These are phyloP conservation scores for Anastatica hierochuntica DNA, from an alignment of 345 rosid genomes.

Conservation along the genomic window DNA sequence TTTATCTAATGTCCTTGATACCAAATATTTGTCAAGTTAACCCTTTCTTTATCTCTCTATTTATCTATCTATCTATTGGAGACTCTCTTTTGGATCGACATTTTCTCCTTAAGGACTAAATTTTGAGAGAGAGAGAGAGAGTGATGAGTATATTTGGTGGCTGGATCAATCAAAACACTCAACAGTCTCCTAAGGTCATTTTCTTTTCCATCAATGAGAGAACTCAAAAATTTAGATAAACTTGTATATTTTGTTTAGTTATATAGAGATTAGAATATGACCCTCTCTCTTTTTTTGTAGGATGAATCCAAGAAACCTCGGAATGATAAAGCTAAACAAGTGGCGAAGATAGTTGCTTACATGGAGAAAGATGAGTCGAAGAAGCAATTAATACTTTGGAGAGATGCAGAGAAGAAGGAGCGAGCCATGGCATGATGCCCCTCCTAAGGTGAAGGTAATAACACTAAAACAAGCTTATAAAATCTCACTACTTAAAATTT, in stretches of 20 bases:
- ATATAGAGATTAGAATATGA: not conserved
- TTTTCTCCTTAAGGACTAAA: no score
- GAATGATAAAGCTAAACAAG: conserved; percentile 8
- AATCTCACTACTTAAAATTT: not conserved
- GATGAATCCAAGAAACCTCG: conserved; percentile 34
- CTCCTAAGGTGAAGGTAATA: conserved; percentile 51
- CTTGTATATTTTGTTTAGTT: not conserved
- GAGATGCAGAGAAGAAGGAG: conserved; percentile 35
- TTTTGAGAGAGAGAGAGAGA: not conserved
- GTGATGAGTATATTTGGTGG: not conserved
- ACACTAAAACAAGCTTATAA: not conserved
- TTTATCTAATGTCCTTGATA: no score
- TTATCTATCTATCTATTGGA: no score
- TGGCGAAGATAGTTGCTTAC: no score
- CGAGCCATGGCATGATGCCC: conserved; percentile 46
- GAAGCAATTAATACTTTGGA: conserved; percentile 45
- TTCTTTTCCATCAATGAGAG: not conserved
- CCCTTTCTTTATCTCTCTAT: no score
- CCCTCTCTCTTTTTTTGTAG: conserved; percentile 22
- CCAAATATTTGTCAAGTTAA: no score
- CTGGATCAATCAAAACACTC: not conserved
- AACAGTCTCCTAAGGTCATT: not conserved
- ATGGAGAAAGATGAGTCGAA: conserved; percentile 26
- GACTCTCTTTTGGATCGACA: no score
- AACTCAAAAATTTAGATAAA: not conserved